Base-by-base conservation (phyloP, 306 rosid genomes). In the Quercus robur region DNA sequence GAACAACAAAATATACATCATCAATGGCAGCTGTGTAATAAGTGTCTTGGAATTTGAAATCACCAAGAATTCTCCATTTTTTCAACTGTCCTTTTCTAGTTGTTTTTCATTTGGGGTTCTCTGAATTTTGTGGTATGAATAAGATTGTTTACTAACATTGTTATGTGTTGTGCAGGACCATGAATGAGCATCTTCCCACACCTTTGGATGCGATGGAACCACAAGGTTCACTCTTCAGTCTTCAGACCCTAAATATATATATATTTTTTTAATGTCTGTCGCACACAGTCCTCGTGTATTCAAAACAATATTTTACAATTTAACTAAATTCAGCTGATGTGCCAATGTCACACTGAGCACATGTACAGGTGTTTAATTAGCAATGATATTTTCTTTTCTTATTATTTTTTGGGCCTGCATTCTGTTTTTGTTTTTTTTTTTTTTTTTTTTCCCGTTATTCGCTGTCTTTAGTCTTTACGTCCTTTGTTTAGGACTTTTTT, bases 121-220 rank as follows among this genome's bases (percentile, higher is more conserved):
- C 56, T 70, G 49, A 41, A 41, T 35, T 35, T 71, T 11, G 6
- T 12, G 70, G 4, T 66, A 31, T 31, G 35, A 31, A 31, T 31
- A 51, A 14, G 30, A 21, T 4, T 71, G 18, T 35, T 61, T 20
- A 6, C 23, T n/a, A 15, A 14, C 11, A 44, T 17, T 12, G 6
- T 21, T 33, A 33, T 41, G 59, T 15, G 30, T 75, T 63, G 10
- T 78, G 26, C 20, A 90, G 91, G 30, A 75, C 5, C 35, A 5
- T 31, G 35, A 31, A 41, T 9, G 49, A 71, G 35, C 80, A 61
- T 73, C 87, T 49, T 73, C 91, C 97, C 38, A 81, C 94, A 0
- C n/a, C 87, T 0, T 62, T 90, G 78, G 86, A 87, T 70, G 85
- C 94, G 97, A 94, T 68, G 98, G 97, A 82, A 90, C 98, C 41